A percentile compares a stretch with the other conserved stretches of the same genome.
These are phyloP conservation scores for Oidiodendron maius DNA, from an alignment of 495 filamentous ascomycete species.

Conservation along the genomic window DNA sequence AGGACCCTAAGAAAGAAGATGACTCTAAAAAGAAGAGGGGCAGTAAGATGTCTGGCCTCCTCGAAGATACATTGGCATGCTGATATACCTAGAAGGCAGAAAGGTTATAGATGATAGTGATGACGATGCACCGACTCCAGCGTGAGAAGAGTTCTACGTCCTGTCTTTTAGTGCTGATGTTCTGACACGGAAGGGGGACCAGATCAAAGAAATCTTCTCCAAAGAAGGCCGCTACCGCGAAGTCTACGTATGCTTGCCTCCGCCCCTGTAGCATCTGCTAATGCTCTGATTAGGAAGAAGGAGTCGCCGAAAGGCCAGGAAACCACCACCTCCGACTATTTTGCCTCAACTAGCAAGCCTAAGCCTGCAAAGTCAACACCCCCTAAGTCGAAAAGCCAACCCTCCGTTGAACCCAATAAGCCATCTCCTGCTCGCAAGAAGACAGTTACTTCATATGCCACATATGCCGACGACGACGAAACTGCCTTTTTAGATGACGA, in stretches of 20 bases:
- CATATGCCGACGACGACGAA: slow-evolving; percentile 34
- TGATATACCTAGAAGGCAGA: slow-evolving; percentile 43
- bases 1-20: slow-evolving; percentile 35
- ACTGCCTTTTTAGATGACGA: slow-evolving; percentile 50
- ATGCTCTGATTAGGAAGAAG: slow-evolving; percentile 24
- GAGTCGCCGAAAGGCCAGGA: slow-evolving; percentile 42
- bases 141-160: slow-evolving; percentile 15
- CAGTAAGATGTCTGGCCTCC: slow-evolving; percentile 11
- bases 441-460: slow-evolving; percentile 24
- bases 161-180: too few species aligned
- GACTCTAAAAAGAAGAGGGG: slow-evolving; percentile 40
- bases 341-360: slow-evolving; percentile 51
- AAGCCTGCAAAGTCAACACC: slow-evolving; percentile 24
- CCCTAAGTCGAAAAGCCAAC: slow-evolving; percentile 18
- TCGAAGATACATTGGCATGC: neutral
- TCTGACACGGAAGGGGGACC: too few species aligned
- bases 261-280: neutral
- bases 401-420: slow-evolving; percentile 23
- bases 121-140: slow-evolving; percentile 48
- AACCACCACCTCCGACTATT: slow-evolving; percentile 55
- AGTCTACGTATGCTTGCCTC: slow-evolving; percentile 22
- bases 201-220: slow-evolving; percentile 29
- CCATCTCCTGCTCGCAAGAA: slow-evolving; percentile 25
- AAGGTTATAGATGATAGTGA: slow-evolving; percentile 75
- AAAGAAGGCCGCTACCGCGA: slow-evolving; percentile 38